Percentiles rank a stretch among this genome's conserved stretches.
Conservation (phyloP, 352 stramenopile genomes). For the Pythium dissotocum region DNA sequence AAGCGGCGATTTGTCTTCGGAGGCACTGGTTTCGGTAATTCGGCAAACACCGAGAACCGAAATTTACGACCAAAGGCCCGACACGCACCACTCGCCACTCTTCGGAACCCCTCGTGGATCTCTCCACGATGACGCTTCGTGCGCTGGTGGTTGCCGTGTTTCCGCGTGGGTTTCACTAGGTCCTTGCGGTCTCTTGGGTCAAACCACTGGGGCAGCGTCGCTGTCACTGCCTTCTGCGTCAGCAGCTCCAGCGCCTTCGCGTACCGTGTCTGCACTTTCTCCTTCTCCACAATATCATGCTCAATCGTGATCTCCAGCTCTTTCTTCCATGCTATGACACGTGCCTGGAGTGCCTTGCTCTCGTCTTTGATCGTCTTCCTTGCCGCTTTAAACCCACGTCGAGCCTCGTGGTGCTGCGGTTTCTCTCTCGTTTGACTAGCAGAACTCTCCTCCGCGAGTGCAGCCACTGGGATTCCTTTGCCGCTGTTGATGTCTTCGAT, state of each 20-base stretch:
- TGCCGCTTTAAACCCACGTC: constrained; percentile 42
- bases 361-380: constrained; percentile 51
- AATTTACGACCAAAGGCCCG: not conserved
- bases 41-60: constrained; percentile 22
- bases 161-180: not conserved
- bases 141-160: constrained; percentile 10
- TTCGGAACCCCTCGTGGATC: not conserved
- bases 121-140: constrained; percentile 4
- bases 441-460: not conserved
- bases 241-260: constrained; percentile 18
- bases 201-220: constrained; percentile 19
- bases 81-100: constrained; percentile 22
- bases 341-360: constrained; percentile 36
- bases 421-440: constrained; percentile 4
- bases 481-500: constrained; percentile 72
- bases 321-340: constrained; percentile 32
- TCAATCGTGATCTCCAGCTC: constrained; percentile 30
- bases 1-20: not conserved
- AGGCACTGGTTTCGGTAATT: constrained; percentile 4
- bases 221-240: constrained; percentile 17
- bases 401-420: constrained; percentile 31
- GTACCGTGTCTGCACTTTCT: constrained; percentile 18
- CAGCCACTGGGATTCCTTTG: constrained; percentile 17
- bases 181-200: constrained; percentile 17
- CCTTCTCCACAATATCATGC: constrained; percentile 27